phyloP scores from a whole-genome alignment of 1,139 yeast species.

The Suhomyces wounanorum region DNA sequence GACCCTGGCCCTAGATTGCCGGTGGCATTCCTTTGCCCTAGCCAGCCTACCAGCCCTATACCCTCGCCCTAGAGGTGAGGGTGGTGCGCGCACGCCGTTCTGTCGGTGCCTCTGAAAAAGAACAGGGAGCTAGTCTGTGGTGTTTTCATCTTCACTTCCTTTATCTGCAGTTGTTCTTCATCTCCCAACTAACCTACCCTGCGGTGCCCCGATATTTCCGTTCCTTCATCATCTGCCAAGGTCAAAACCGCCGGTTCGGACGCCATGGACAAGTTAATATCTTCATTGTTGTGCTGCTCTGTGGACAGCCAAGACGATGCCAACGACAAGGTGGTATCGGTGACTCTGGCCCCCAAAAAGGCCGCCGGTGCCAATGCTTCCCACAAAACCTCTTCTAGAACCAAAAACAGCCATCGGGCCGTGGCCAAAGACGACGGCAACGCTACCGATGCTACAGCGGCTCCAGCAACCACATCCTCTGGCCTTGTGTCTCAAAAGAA shows the following conservation, averaged over 20 bases:
- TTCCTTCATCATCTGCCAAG: slow-evolving; percentile 3
- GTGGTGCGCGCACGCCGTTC: slow-evolving; percentile 3
- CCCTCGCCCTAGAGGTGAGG: not conserved
- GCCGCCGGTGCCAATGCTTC: slow-evolving; percentile 4
- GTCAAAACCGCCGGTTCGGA: slow-evolving; percentile 12
- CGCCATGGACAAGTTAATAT: slow-evolving; percentile 29
- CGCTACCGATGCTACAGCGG: slow-evolving; percentile 11
- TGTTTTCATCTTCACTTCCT: slow-evolving; percentile 7
- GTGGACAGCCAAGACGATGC: slow-evolving; percentile 40
- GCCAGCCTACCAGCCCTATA: not conserved
- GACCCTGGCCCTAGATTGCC: not conserved
- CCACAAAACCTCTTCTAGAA: slow-evolving; percentile 6
- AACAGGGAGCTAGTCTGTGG: slow-evolving; percentile 9
- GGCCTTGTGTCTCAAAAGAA: slow-evolving; percentile 20
- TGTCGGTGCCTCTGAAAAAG: slow-evolving; percentile 7
- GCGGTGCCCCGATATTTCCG: slow-evolving; percentile 2
- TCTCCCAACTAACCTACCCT: not conserved
- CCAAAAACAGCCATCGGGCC: not conserved
- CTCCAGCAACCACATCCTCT: slow-evolving; percentile 11
- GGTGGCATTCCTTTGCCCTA: not conserved
- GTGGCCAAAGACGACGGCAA: slow-evolving; percentile 8
- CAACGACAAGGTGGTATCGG: slow-evolving; percentile 24
- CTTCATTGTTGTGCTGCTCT: slow-evolving; percentile 46
- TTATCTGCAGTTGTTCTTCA: not conserved
- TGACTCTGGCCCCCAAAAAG: slow-evolving; percentile 11